Conservation (phyloP, 2,329 filamentous ascomycete genomes). For the Exophiala sp. region DNA sequence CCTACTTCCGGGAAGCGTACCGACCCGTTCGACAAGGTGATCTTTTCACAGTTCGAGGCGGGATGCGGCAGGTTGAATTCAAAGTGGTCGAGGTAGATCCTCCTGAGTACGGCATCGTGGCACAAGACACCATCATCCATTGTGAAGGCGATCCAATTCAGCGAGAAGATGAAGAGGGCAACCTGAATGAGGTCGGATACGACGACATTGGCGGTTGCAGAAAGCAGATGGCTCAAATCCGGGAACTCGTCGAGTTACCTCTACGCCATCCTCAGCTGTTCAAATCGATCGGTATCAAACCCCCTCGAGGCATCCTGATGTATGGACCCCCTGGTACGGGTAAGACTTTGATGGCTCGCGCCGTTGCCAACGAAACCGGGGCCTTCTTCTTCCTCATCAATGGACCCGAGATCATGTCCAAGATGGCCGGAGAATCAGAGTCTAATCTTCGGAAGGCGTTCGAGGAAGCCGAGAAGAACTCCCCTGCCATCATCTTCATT, state of each 20-base stretch:
- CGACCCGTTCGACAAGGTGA: constrained; percentile 95
- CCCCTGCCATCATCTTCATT: constrained; percentile 98
- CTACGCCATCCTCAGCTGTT: constrained; percentile 96
- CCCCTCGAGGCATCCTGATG: constrained; percentile 93
- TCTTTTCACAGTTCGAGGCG: constrained; percentile 92
- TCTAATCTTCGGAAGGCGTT: constrained; percentile 99
- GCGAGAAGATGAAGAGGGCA: constrained; percentile 98
- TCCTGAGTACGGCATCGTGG: constrained; percentile 96
- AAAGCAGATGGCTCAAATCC: constrained; percentile 99
- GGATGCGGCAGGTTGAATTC: constrained; percentile 99
- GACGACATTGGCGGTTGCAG: constrained; percentile 98
- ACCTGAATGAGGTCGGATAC: constrained; percentile 97
- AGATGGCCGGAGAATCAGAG: constrained; percentile 99
- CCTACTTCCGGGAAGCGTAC: constrained; percentile 99
- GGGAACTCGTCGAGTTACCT: constrained; percentile 95
- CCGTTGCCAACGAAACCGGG: constrained; percentile 96
- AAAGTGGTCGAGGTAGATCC: constrained; percentile 99
- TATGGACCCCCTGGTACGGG: constrained; percentile 96
- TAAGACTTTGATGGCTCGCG: constrained; percentile 98
- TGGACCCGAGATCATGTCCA: constrained; percentile 99
- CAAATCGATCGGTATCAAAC: constrained; percentile 99
- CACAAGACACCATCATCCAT: constrained; percentile 97
- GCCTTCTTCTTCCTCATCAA: constrained; percentile 99
- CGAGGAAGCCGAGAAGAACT: constrained; percentile 99
- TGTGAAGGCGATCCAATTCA: constrained; percentile 96